Base-by-base conservation (phyloP, 164 flowering plant genomes). In the Taxillus chinensis region DNA sequence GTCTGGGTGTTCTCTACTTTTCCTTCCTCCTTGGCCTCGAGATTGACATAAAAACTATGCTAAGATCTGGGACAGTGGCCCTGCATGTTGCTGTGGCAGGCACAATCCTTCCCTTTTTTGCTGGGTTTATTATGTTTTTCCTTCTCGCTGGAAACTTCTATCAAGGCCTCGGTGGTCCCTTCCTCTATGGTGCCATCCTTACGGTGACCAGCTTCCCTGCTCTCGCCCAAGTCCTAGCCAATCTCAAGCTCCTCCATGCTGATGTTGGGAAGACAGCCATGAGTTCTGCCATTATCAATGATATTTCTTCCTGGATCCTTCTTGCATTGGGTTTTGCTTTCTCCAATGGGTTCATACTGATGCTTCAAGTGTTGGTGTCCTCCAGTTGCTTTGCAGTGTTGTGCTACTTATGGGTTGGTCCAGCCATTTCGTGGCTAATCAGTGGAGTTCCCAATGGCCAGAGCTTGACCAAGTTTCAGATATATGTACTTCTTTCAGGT, bases 21-120 rank as follows among this genome's bases (percentile, higher is more conserved):
- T 50, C 76, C 41, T 80, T 78, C 71, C 64, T 80, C 10, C 39
- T 66, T 1, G 84, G 84, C 0, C 45, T 80, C 5, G 68, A 72
- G 61, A 57, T 71, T 42, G 79, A 79, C 45, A 8, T 75, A 9
- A 57, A 17, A 5, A 51, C 66, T 0, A 53, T 73, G 3, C 6
- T 39, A 0, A 65, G 68, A 3, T 46, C 66, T 2, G 68, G 73
- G 12, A 49, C 51, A 7, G 68, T 70, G 65, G 69, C 77, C 7
- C 3, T 63, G 16, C 13, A 38, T 27, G 55, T 79, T 4, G 79
- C 80, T 39, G 6, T 63, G 1, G 46, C 55, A 2, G 75, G 78
- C 0, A 60, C 57, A n/a, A 0, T 72, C 15, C 4, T 77, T 40
- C 78, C 85, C 4, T 62, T 78, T 50, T 5, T n/a, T 3, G 4